Evolutionary conservation across 768 basidiomycete species (phyloP).

Genomic region (Suillus americanus): DNA sequence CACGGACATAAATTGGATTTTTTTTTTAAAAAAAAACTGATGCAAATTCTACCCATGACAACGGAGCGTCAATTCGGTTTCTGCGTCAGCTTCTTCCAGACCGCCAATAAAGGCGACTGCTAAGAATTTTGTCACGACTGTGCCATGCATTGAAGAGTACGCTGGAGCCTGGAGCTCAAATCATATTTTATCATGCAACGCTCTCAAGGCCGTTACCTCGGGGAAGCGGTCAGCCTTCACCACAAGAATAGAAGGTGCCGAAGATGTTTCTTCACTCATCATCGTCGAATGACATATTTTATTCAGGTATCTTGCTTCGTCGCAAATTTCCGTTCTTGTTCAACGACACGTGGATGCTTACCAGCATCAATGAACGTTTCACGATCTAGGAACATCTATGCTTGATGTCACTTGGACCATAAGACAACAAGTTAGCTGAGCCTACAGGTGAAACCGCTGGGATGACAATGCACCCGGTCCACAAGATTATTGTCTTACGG

Average conservation of each 20-base stretch:
- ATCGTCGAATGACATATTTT: not conserved
- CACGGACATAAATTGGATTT: no score
- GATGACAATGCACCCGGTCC: not conserved
- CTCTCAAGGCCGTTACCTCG: not conserved
- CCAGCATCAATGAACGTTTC: not conserved
- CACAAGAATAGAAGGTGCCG: not conserved
- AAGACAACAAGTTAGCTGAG: not conserved
- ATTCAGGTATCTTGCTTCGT: not conserved
- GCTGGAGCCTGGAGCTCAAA: not conserved
- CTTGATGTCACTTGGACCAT: not conserved
- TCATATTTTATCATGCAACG: not conserved
- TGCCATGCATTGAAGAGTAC: not conserved
- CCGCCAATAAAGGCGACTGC: not conserved
- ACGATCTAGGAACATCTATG: not conserved
- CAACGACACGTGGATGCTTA: not conserved
- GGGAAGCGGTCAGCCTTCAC: not conserved
- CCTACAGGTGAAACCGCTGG: not conserved
- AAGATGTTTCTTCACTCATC: not conserved
- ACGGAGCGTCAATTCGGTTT: not conserved
- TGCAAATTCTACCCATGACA: not conserved
- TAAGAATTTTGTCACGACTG: not conserved
- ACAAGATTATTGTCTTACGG: not conserved
- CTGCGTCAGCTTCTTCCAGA: not conserved
- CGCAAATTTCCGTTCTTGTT: not conserved
- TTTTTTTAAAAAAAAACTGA: no score